Evolutionary conservation across 768 basidiomycete species (phyloP).

Genomic region (Macrolepiota albuminosa): DNA sequence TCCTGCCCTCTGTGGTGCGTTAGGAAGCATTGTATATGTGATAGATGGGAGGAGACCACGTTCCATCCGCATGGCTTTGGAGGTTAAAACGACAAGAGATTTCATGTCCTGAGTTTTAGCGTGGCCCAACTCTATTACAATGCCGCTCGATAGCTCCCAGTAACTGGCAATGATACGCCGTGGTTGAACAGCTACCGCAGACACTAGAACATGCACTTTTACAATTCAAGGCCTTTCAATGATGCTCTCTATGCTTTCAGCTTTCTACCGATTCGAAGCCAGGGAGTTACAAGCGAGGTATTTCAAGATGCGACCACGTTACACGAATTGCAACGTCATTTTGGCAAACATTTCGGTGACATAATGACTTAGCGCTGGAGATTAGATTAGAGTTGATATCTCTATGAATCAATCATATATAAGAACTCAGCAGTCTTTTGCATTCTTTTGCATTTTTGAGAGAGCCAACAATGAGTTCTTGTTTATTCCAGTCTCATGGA

Average conservation of each 20-base stretch:
- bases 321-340: neutral
- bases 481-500: too few species aligned
- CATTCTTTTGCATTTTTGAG: too few species aligned
- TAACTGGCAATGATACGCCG: too few species aligned
- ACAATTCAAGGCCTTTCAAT: neutral
- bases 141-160: neutral
- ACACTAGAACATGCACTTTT: neutral
- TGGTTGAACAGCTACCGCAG: neutral
- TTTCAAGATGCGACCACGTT: neutral
- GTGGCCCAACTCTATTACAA: neutral
- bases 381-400: too few species aligned
- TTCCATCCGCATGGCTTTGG: conserved; percentile 9
- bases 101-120: neutral
- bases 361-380: too few species aligned
- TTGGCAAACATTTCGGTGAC: too few species aligned
- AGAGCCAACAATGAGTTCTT: too few species aligned
- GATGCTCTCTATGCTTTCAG: neutral
- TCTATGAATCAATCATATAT: too few species aligned
- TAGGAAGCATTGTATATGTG: conserved; percentile 10
- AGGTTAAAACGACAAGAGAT: conserved; percentile 4
- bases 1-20: conserved; percentile 15
- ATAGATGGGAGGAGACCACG: conserved; percentile 10
- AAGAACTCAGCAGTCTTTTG: too few species aligned
- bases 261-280: neutral
- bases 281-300: neutral